Conservation (phyloP, 2,329 filamentous ascomycete genomes). For the Sphaerostilbella broomeana region DNA sequence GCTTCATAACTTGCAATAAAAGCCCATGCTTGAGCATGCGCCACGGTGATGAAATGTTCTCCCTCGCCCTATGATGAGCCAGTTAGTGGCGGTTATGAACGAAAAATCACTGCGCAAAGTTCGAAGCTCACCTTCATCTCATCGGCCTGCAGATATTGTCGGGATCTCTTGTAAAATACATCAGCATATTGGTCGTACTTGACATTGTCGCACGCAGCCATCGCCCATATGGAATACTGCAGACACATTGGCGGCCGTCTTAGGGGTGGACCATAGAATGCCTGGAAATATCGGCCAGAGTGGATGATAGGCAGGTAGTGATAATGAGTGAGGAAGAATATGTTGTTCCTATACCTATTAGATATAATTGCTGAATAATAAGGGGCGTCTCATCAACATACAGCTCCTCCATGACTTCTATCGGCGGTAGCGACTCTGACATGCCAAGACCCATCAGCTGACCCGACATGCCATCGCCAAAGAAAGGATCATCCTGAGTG, state of each 20-base stretch:
- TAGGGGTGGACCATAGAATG: constrained; percentile 64
- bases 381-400: constrained; percentile 36
- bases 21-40: constrained; percentile 74
- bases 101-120: neutral
- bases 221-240: constrained; percentile 82
- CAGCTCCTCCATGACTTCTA: constrained; percentile 78
- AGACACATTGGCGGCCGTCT: constrained; percentile 76
- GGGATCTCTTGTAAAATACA: constrained; percentile 72
- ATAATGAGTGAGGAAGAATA: constrained; percentile 72
- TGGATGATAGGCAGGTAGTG: constrained; percentile 72
- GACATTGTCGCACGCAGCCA: constrained; percentile 63
- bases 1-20: constrained; percentile 75
- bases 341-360: constrained; percentile 48
- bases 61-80: constrained; percentile 52
- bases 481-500: constrained; percentile 11
- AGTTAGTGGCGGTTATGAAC: too few species aligned
- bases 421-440: constrained; percentile 72
- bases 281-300: constrained; percentile 64
- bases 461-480: constrained; percentile 10
- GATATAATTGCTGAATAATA: neutral
- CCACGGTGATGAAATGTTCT: constrained; percentile 71
- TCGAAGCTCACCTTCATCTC: constrained; percentile 61
- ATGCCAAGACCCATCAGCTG: constrained; percentile 70
- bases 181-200: constrained; percentile 68
- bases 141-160: constrained; percentile 76